Percentiles rank a stretch among this genome's conserved stretches.
phyloP scores from a whole-genome alignment of 1,284 basidiomycete species.

The Pseudozyma pruni region DNA sequence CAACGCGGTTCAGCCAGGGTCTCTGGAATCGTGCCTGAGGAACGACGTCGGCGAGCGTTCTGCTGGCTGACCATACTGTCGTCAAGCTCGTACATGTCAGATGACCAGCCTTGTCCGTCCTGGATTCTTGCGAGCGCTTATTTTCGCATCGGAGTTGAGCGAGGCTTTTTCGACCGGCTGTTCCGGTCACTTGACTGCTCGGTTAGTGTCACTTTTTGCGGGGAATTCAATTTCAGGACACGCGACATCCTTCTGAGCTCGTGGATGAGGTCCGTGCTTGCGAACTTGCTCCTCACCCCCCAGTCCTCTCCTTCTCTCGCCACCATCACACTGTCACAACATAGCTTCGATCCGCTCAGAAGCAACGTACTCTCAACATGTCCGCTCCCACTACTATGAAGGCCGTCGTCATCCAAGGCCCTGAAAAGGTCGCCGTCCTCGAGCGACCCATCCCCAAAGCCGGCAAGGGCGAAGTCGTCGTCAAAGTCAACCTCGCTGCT shows the following conservation, averaged over 20 bases:
- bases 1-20: too few species aligned
- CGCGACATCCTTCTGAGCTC: conserved; percentile 3
- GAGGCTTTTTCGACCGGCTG: too few species aligned
- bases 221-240: conserved; percentile 4
- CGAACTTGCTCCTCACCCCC: too few species aligned
- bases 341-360: neutral
- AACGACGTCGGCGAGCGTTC: too few species aligned
- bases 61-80: too few species aligned
- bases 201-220: neutral
- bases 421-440: conserved; percentile 57
- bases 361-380: conserved; percentile 8
- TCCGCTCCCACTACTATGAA: conserved; percentile 56
- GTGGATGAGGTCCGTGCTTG: neutral
- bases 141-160: too few species aligned
- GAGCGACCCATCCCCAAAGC: conserved; percentile 58
- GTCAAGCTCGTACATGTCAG: too few species aligned
- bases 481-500: conserved; percentile 70
- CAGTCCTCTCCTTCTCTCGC: neutral
- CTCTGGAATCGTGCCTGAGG: too few species aligned
- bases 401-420: conserved; percentile 59
- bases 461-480: conserved; percentile 56
- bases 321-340: neutral
- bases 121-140: too few species aligned
- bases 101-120: too few species aligned
- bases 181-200: too few species aligned